phyloP scores from a whole-genome alignment of 192 early-diverging fungal species.

The Cetraspora pellucida region DNA sequence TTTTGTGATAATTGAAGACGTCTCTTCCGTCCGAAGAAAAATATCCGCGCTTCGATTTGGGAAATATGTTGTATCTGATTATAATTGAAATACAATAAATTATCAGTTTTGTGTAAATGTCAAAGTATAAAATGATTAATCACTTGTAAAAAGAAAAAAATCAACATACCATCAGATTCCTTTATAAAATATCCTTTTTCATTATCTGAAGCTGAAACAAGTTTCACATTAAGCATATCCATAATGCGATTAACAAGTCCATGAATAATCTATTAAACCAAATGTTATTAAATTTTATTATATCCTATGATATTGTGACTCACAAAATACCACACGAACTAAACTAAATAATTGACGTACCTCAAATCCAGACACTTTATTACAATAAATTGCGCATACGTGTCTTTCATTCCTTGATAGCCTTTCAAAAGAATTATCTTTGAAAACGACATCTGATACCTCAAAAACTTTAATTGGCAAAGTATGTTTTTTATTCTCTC shows the following conservation, averaged over 20 bases:
- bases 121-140: background rate
- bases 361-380: constrained; percentile 84
- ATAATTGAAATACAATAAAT: constrained; percentile 13
- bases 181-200: constrained; percentile 77
- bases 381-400: constrained; percentile 82
- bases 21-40: constrained; percentile 55
- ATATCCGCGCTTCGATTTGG: constrained; percentile 90
- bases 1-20: constrained; percentile 35
- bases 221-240: constrained; percentile 69
- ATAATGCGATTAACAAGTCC: constrained; percentile 91
- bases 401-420: constrained; percentile 88
- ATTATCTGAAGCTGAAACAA: constrained; percentile 51
- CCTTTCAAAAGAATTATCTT: constrained; percentile 80
- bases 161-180: constrained; percentile 66
- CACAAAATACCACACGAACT: no score
- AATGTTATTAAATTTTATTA: no score
- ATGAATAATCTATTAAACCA: constrained; percentile 68
- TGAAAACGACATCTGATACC: constrained; percentile 90
- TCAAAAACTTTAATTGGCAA: constrained; percentile 96
- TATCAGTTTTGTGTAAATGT: background rate
- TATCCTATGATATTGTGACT: no score
- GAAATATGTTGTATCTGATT: constrained; percentile 80
- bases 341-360: constrained; percentile 36
- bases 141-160: background rate
- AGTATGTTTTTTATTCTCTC: constrained; percentile 82